phyloP scores from a whole-genome alignment of 2,329 filamentous ascomycete species.

The Aspergillus sclerotialis region DNA sequence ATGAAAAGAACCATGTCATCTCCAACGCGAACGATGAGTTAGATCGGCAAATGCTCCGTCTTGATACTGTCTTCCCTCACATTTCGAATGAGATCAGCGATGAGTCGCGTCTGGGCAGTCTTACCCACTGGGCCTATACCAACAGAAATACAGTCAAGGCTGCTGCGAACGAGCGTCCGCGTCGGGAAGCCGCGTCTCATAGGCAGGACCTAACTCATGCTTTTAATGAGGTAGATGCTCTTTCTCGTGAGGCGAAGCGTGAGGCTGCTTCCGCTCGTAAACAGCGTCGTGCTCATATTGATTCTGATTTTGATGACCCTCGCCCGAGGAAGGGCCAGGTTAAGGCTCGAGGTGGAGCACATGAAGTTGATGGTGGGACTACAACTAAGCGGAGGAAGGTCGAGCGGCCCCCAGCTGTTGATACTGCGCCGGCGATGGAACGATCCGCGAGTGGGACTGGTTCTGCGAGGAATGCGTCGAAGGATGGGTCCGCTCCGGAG shows the following conservation, averaged over 20 bases:
- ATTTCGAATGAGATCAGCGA: constrained; percentile 87
- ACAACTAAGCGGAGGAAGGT: constrained; percentile 69
- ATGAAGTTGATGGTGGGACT: constrained; percentile 15
- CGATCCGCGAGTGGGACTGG: constrained; percentile 31
- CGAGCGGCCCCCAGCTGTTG: constrained; percentile 53
- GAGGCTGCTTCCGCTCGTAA: constrained; percentile 74
- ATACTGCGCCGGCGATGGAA: constrained; percentile 31
- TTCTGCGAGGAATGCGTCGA: constrained; percentile 28
- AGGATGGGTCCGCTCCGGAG: constrained; percentile 65
- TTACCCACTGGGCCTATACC: constrained; percentile 91
- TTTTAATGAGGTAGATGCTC: constrained; percentile 73
- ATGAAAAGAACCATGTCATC: constrained; percentile 97
- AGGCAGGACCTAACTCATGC: constrained; percentile 60
- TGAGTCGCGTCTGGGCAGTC: constrained; percentile 86
- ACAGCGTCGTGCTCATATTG: constrained; percentile 62
- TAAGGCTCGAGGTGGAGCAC: constrained; percentile 40
- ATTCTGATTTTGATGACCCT: constrained; percentile 72
- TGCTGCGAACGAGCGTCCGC: constrained; percentile 60
- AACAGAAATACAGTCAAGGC: constrained; percentile 60
- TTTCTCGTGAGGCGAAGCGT: constrained; percentile 73
- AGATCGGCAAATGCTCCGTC: constrained; percentile 72
- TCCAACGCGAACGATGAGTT: constrained; percentile 87
- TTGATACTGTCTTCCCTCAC: constrained; percentile 81
- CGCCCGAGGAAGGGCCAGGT: constrained; percentile 51
- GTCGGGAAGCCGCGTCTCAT: constrained; percentile 69